These are phyloP conservation scores for Clavulina sp. DNA, from an alignment of 768 basidiomycete species.

Conservation along the genomic window DNA sequence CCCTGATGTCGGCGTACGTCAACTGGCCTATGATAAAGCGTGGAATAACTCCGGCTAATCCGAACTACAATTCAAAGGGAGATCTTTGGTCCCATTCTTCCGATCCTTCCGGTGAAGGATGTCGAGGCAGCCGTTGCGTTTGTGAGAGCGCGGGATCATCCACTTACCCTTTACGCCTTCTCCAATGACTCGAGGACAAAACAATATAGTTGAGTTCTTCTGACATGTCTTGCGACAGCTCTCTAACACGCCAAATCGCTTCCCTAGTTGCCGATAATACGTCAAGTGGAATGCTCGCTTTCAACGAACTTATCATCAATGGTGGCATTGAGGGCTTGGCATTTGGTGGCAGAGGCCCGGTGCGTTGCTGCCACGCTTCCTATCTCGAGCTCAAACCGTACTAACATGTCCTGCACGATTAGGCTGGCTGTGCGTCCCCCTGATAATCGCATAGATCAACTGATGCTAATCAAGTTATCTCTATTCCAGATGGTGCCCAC, in stretches of 20 bases:
- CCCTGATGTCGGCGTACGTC: slow-evolving; percentile 27
- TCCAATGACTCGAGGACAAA: slow-evolving; percentile 27
- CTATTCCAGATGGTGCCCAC: slow-evolving; percentile 36
- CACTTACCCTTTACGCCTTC: slow-evolving; percentile 50
- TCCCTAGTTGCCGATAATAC: slow-evolving; percentile 35
- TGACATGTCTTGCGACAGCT: neutral
- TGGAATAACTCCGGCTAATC: too few species aligned
- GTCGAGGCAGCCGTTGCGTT: slow-evolving; percentile 15
- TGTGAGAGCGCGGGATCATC: slow-evolving; percentile 29
- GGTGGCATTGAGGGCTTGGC: slow-evolving; percentile 18
- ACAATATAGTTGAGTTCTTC: slow-evolving; percentile 11
- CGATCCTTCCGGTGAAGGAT: slow-evolving; percentile 17
- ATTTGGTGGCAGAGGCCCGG: slow-evolving; percentile 10
- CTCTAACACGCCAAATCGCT: neutral
- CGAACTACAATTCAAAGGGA: slow-evolving; percentile 13
- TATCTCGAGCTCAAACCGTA: slow-evolving; percentile 15
- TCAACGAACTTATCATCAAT: slow-evolving; percentile 41
- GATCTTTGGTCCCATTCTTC: slow-evolving; percentile 23
- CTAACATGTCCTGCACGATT: slow-evolving; percentile 33
- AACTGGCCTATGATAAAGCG: neutral
- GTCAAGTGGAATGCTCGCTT: slow-evolving; percentile 34
- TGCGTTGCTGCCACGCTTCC: slow-evolving; percentile 1
- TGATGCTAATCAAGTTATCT: neutral
- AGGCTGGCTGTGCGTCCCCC: slow-evolving; percentile 43
- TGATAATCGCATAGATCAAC: neutral